phyloP scores from a whole-genome alignment of 148 eudicot species.

The Diospyros lotus region DNA sequence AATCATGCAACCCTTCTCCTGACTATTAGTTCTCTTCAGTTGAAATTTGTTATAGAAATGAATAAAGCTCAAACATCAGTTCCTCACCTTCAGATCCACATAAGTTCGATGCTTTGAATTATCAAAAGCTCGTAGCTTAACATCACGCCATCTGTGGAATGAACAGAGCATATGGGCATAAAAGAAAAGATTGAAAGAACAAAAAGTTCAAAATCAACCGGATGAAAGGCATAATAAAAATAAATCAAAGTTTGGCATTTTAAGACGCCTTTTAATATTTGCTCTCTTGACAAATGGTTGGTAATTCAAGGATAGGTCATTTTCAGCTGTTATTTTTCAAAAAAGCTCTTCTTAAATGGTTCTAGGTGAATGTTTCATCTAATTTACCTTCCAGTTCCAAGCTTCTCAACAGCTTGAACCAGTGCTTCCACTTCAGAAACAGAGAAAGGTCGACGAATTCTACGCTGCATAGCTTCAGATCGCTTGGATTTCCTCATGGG shows the following conservation, averaged over 20 bases:
- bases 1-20: too few species aligned
- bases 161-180: not conserved
- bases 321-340: not conserved
- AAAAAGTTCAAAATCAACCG: not conserved
- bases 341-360: not conserved
- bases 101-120: constrained; percentile 92
- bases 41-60: not conserved
- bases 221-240: not conserved
- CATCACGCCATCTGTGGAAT: constrained; percentile 88
- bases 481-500: constrained; percentile 61
- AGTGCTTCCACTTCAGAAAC: constrained; percentile 92
- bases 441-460: constrained; percentile 96
- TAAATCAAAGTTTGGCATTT: not conserved
- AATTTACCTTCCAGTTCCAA: constrained; percentile 93
- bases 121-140: constrained; percentile 81
- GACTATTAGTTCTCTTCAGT: too few species aligned
- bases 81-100: constrained; percentile 82
- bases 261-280: too few species aligned
- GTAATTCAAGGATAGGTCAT: not conserved
- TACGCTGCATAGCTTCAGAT: constrained; percentile 72
- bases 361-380: not conserved
- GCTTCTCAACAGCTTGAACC: constrained; percentile 95
- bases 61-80: constrained; percentile 7
- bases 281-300: not conserved
- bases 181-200: constrained; percentile 1